phyloP scores from a whole-genome alignment of 192 early-diverging fungal genomes.

The Linnemannia zychae region DNA sequence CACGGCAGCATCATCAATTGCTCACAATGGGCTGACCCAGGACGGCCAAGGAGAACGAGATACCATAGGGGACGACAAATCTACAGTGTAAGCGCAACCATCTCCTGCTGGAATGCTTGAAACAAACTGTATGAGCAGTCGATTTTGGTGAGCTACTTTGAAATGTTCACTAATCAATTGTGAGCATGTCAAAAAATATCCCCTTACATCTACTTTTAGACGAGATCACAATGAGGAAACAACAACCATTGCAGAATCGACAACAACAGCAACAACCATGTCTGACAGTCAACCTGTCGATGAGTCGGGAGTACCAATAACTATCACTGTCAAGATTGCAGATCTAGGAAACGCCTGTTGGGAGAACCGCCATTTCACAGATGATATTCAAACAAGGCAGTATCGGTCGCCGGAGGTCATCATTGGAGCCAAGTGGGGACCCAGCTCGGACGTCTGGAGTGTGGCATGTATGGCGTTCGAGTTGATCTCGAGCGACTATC shows the following conservation, averaged over 20 bases:
- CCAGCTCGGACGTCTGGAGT: slow-evolving; percentile 94
- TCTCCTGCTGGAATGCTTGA: neutral
- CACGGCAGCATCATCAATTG: slow-evolving; percentile 18
- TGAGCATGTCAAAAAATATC: neutral
- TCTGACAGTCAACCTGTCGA: neutral
- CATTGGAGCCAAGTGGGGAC: slow-evolving; percentile 87
- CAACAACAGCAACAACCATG: neutral
- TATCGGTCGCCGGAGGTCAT: slow-evolving; percentile 97
- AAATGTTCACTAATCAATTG: slow-evolving; percentile 2
- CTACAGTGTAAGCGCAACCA: neutral
- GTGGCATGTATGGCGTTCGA: slow-evolving; percentile 95
- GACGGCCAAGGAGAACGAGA: neutral
- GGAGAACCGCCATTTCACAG: slow-evolving; percentile 95
- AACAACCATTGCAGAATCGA: neutral
- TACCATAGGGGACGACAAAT: neutral
- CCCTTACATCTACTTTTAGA: slow-evolving; percentile 4
- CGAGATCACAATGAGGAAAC: neutral
- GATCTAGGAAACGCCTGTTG: slow-evolving; percentile 98
- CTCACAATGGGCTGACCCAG: neutral
- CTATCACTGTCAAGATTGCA: slow-evolving; percentile 90
- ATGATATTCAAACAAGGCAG: slow-evolving; percentile 97
- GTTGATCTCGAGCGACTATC: slow-evolving; percentile 92
- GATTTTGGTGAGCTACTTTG: neutral
- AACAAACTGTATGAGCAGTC: neutral
- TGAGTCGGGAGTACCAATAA: slow-evolving; percentile 9